Evolutionary conservation across 192 early-diverging fungal species (phyloP), one percentile per base, ranked within the genome.

Genomic region (Rhizophagus prolifer): DNA sequence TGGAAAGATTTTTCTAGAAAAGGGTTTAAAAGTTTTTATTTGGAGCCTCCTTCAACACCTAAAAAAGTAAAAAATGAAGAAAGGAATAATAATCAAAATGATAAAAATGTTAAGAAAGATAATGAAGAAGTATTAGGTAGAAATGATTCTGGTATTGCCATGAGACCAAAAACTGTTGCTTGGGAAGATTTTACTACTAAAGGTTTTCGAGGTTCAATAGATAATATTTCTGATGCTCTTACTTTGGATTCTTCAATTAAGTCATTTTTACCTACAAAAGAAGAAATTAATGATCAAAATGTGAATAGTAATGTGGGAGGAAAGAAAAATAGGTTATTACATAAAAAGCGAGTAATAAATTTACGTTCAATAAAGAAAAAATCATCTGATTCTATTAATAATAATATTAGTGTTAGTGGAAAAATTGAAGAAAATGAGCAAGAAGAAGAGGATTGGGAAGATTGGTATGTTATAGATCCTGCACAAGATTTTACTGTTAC

Each of bases 111-210:
- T 38, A 38, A 8, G 36, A 54, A 54, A 1, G 21, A 54, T 21
- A 16, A 5, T 4, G 16, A 54, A 54, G 19, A 54, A 54, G 16
- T 21, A 12, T 44, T 44, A 5, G 50, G 50, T 54, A 38, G 65
- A 41, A 67, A 67, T 67, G 65, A 67, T 41, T 38, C 36, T 10
- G 36, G 36, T 47, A 23, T 50, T 50, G 23, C 44, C 19, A 46
- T 44, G n/a, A 38, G 38, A 58, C 19, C 50, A 21, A 54, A 74
- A 38, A 68, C 75, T 4, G 6, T 76, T 12, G 75, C 46, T n/a
- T 76, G 75, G 75, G 62, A 76, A 8, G 44, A 68, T 36, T 76
- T 76, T 54, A 47, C 34, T 6, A 26, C 44, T 4, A 75, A 65
- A 25, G 74, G 74, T 26, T 75, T 75, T 31, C n/a, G 62, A 31